phyloP scores from a whole-genome alignment of 164 flowering plant genomes.

The grape (Vitis vinifera) region DNA sequence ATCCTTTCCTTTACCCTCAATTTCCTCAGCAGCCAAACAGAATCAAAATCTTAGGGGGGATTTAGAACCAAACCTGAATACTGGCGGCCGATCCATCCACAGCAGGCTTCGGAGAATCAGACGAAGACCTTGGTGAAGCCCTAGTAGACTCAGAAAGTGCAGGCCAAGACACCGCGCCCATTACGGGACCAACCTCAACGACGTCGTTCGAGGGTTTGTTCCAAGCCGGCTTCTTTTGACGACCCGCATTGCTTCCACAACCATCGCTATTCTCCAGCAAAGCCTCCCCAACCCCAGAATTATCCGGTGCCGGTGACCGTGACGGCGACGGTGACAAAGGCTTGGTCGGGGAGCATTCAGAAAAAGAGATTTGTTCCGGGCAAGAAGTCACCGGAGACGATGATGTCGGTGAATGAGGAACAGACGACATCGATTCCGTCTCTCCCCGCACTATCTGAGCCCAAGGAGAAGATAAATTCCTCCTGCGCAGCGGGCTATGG shows the following conservation, averaged over 20 bases:
- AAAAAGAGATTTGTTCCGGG: conserved; percentile 18
- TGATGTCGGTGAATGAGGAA: conserved; percentile 8
- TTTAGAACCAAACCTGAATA: conserved; percentile 36
- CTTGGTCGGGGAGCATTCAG: conserved; percentile 8
- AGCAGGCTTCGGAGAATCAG: conserved; percentile 32
- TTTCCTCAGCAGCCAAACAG: neutral
- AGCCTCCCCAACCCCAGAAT: conserved; percentile 11
- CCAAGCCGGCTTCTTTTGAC: conserved; percentile 70
- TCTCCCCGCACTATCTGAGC: conserved; percentile 32
- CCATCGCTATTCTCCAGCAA: conserved; percentile 22
- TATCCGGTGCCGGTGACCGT: conserved; percentile 20
- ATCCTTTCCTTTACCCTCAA: neutral
- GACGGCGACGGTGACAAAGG: conserved; percentile 3
- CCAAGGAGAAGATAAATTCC: conserved; percentile 24
- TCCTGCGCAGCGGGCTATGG: conserved; percentile 17
- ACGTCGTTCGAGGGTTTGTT: conserved; percentile 54
- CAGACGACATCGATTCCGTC: conserved; percentile 10
- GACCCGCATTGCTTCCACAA: conserved; percentile 32
- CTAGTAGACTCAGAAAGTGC: conserved; percentile 65
- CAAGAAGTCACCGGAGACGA: conserved; percentile 6
- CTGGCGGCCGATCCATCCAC: conserved; percentile 46
- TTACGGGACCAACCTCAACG: conserved; percentile 42
- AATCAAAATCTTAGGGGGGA: neutral
- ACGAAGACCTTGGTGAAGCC: conserved; percentile 47
- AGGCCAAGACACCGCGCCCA: conserved; percentile 76